Conservation (phyloP, 345 rosid species). For the Hypericum perforatum region DNA sequence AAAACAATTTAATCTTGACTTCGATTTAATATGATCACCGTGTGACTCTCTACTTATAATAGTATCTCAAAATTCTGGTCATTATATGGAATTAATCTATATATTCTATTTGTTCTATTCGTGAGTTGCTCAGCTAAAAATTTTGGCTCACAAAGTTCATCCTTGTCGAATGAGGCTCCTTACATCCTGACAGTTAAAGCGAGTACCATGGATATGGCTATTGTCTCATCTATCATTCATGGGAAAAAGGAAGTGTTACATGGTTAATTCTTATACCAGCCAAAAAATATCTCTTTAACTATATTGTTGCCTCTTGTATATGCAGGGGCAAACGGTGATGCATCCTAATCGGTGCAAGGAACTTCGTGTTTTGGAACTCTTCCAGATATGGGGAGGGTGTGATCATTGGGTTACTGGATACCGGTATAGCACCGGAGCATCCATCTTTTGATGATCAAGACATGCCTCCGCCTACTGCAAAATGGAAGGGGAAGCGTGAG, state of each 20-base stretch:
- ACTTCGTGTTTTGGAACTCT: slow-evolving; percentile 9
- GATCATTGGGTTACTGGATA: slow-evolving; percentile 18
- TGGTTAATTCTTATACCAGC: neutral
- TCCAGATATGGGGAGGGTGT: slow-evolving; percentile 18
- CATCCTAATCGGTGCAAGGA: too few species aligned
- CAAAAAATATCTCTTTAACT: neutral
- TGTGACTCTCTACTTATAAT: too few species aligned
- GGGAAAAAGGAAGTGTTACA: neutral
- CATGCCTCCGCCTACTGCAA: slow-evolving; percentile 15
- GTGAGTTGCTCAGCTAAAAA: neutral
- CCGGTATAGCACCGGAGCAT: slow-evolving; percentile 18
- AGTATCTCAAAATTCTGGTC: too few species aligned
- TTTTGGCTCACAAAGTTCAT: neutral
- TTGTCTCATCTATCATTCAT: neutral
- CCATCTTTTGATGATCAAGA: slow-evolving; percentile 20
- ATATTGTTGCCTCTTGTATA: neutral
- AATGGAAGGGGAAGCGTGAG: slow-evolving; percentile 25
- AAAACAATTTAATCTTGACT: too few species aligned
- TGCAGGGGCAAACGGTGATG: neutral
- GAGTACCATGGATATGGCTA: neutral
- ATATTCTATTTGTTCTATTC: too few species aligned
- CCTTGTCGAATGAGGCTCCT: neutral
- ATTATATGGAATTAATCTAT: too few species aligned
- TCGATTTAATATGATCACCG: too few species aligned
- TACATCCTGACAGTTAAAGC: neutral